Percentiles rank a stretch among this genome's conserved stretches.
These are phyloP conservation scores for Setomelanomma holmii DNA, from an alignment of 2,329 filamentous ascomycete species.

Conservation along the genomic window DNA sequence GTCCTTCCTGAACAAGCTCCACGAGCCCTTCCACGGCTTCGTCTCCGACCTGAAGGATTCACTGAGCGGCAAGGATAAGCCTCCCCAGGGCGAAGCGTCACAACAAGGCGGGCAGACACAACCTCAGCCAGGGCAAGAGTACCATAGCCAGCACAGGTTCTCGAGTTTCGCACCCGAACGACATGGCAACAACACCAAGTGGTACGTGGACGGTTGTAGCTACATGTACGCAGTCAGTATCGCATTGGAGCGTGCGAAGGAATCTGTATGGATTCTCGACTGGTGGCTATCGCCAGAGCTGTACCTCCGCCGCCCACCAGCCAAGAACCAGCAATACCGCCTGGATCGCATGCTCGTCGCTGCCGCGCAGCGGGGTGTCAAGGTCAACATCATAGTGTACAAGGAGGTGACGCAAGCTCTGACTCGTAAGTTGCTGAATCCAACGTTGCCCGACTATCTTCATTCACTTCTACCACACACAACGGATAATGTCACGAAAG, in stretches of 20 bases:
- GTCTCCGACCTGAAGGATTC: slow-evolving; percentile 60
- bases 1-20: slow-evolving; percentile 62
- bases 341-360: slow-evolving; percentile 82
- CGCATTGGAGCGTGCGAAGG: slow-evolving; percentile 76
- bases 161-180: slow-evolving; percentile 75
- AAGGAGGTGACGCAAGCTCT: slow-evolving; percentile 83
- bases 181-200: slow-evolving; percentile 77
- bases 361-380: slow-evolving; percentile 83
- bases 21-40: slow-evolving; percentile 59
- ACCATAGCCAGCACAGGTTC: slow-evolving; percentile 59
- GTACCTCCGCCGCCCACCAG: slow-evolving; percentile 82
- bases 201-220: slow-evolving; percentile 76
- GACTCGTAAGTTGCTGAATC: slow-evolving; percentile 68
- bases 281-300: slow-evolving; percentile 92
- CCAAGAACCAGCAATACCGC: slow-evolving; percentile 81
- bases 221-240: slow-evolving; percentile 87
- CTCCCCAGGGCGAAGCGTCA: slow-evolving; percentile 39
- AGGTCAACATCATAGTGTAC: slow-evolving; percentile 87
- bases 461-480: slow-evolving; percentile 52
- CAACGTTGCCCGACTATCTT: slow-evolving; percentile 52
- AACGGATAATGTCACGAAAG: slow-evolving; percentile 51
- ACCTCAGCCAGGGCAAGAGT: slow-evolving; percentile 43
- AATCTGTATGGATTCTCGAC: slow-evolving; percentile 85
- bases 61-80: slow-evolving; percentile 54
- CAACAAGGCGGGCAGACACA: slow-evolving; percentile 24